These are phyloP conservation scores for Ganoderma boninense DNA, from an alignment of 1,284 basidiomycete species.

Conservation along the genomic window DNA sequence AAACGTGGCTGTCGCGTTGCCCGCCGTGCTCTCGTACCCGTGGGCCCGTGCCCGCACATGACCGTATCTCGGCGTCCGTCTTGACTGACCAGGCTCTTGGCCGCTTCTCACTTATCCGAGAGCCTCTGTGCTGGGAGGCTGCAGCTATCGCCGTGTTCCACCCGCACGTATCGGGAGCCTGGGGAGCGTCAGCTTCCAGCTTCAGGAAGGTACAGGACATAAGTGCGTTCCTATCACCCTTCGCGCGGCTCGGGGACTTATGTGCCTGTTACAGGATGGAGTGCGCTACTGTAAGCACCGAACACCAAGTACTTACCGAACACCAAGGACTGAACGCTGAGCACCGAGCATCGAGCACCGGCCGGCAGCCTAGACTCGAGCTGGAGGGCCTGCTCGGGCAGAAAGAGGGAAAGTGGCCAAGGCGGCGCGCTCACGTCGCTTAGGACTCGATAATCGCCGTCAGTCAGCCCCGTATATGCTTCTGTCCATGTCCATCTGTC, in stretches of 20 bases:
- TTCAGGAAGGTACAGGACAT: background rate
- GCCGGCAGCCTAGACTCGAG: background rate
- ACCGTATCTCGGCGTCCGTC: background rate
- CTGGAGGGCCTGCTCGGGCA: background rate
- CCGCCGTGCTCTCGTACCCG: background rate
- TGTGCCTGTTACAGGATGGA: background rate
- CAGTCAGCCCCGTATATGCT: background rate
- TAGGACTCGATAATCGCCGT: background rate
- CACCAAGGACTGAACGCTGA: background rate
- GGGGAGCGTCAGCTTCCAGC: background rate
- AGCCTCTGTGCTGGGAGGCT: background rate
- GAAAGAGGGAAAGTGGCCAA: background rate
- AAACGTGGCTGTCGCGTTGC: slow-evolving; percentile 11
- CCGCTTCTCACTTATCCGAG: background rate
- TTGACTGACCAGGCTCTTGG: background rate
- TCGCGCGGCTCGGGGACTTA: background rate
- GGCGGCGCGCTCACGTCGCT: background rate
- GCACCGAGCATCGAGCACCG: background rate
- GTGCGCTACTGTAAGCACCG: background rate
- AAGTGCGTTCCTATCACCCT: background rate
- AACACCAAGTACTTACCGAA: background rate
- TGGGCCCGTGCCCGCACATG: slow-evolving; percentile 6
- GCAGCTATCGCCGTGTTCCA: background rate
- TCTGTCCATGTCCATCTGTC: background rate
- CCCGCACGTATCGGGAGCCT: background rate